Conservation (phyloP, 208 protist genomes). For the Herpetomonas muscarum region DNA sequence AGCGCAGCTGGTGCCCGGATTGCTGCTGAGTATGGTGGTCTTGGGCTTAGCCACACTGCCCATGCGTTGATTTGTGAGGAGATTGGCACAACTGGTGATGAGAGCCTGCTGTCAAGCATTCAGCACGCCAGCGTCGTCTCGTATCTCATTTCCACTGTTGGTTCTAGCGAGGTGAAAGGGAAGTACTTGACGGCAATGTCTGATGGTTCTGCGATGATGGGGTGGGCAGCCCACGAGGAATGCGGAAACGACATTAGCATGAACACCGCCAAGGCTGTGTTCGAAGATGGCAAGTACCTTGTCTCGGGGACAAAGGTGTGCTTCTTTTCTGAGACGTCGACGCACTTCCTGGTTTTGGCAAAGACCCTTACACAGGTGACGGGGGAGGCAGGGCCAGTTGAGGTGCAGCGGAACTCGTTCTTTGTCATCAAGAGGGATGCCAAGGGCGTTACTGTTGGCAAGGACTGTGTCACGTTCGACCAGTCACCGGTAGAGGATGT, state of each 20-base stretch:
- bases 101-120: constrained; percentile 44
- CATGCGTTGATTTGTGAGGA: constrained; percentile 81
- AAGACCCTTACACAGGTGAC: constrained; percentile 64
- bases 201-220: constrained; percentile 71
- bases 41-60: constrained; percentile 71
- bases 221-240: constrained; percentile 69
- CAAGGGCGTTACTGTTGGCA: constrained; percentile 26
- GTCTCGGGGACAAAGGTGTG: constrained; percentile 66
- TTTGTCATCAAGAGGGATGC: constrained; percentile 69
- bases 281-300: constrained; percentile 36
- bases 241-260: constrained; percentile 82
- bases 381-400: constrained; percentile 49
- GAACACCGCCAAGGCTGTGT: constrained; percentile 45
- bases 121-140: constrained; percentile 62
- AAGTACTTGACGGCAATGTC: constrained; percentile 88
- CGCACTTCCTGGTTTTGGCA: constrained; percentile 80
- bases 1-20: constrained; percentile 65
- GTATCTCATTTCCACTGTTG: constrained; percentile 62
- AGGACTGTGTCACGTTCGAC: constrained; percentile 37
- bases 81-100: constrained; percentile 50
- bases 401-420: constrained; percentile 60
- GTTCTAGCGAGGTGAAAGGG: constrained; percentile 68
- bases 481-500: constrained; percentile 50
- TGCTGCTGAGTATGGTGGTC: constrained; percentile 76
- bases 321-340: constrained; percentile 43